phyloP scores from a whole-genome alignment of 2,329 filamentous ascomycete species.

The Fusarium sp. region DNA sequence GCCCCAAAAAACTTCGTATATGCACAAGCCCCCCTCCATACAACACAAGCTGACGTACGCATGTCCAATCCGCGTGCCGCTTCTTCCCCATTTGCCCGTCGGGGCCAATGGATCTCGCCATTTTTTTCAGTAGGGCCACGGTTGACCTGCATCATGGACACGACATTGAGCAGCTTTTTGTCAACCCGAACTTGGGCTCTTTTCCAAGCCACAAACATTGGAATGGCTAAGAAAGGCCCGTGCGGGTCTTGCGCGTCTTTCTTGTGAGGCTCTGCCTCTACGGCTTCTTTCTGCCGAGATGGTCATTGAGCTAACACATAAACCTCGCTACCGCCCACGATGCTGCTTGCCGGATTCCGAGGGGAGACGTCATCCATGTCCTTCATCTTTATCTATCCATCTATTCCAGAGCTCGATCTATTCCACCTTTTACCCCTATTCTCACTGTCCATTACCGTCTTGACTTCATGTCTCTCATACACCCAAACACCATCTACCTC shows the following conservation, averaged over 20 bases:
- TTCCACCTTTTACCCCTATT: background rate
- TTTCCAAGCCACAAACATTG: slow-evolving; percentile 8
- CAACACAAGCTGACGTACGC: slow-evolving; percentile 1
- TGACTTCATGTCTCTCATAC: background rate
- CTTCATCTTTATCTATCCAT: background rate
- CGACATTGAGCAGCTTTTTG: slow-evolving; percentile 5
- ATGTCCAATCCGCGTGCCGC: background rate
- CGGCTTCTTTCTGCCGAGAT: background rate
- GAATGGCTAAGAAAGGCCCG: background rate
- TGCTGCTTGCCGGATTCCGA: background rate
- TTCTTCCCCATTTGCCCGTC: background rate
- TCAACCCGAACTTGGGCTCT: background rate
- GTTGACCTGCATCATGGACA: slow-evolving; percentile 4
- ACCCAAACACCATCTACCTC: background rate
- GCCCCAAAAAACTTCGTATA: background rate
- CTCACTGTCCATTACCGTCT: background rate
- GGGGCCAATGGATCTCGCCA: background rate
- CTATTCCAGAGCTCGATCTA: background rate
- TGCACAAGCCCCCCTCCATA: background rate
- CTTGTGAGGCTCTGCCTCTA: background rate
- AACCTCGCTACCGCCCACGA: background rate
- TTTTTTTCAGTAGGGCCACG: background rate
- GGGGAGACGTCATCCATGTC: background rate
- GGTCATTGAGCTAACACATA: background rate
- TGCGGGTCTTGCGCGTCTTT: background rate